Evolutionary conservation across 306 rosid genomes (phyloP).

Genomic region (Geum urbanum): DNA sequence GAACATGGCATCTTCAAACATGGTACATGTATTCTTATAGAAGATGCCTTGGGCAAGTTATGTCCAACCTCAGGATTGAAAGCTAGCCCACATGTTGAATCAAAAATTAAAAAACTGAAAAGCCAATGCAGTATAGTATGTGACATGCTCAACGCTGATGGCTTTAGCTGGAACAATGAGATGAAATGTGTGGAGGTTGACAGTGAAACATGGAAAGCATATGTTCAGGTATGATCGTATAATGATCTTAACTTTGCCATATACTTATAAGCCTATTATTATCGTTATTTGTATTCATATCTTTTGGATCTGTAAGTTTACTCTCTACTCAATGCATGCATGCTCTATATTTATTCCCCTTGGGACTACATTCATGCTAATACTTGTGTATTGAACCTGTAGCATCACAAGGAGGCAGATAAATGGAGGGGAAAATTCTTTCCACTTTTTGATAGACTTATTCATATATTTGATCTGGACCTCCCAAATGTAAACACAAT

Average conservation of each 20-base stretch:
- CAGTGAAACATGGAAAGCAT: constrained; percentile 8
- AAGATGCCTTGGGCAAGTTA: neutral
- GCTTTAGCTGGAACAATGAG: constrained; percentile 16
- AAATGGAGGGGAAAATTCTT: constrained; percentile 8
- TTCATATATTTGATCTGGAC: constrained; percentile 1
- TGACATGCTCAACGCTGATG: constrained; percentile 17
- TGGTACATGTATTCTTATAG: constrained; percentile 1
- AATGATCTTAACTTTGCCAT: neutral
- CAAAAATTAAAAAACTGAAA: constrained; percentile 9
- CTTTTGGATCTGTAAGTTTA: neutral
- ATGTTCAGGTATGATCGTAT: constrained; percentile 12
- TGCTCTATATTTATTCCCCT: neutral
- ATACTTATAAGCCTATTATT: neutral
- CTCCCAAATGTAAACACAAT: neutral
- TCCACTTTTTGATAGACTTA: constrained; percentile 11
- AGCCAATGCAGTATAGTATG: constrained; percentile 2
- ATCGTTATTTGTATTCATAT: neutral
- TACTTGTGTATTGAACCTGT: neutral
- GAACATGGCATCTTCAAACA: constrained; percentile 8
- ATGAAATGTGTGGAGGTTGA: constrained; percentile 21
- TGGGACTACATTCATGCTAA: neutral
- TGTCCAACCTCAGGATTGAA: constrained; percentile 11
- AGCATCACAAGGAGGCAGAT: constrained; percentile 17
- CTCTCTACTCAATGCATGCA: neutral
- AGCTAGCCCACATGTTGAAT: constrained; percentile 11